phyloP scores from a whole-genome alignment of 345 rosid species.

The Bruguiera parviflora region DNA sequence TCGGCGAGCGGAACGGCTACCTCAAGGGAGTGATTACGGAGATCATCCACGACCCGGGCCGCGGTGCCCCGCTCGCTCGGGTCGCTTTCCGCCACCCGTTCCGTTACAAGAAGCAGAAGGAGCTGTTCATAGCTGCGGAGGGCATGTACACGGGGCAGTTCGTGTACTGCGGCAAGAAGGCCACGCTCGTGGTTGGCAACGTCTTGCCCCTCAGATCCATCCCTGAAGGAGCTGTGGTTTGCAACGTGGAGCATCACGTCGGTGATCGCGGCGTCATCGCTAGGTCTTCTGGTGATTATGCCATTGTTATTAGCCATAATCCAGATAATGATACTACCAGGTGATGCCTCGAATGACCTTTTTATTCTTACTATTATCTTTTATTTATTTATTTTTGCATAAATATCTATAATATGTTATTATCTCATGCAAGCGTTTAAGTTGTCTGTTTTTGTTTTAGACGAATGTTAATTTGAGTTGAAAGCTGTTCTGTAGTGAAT shows the following conservation, averaged over 20 bases:
- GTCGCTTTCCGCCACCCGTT: constrained; percentile 12
- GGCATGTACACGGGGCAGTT: constrained; percentile 8
- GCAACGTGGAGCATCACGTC: constrained; percentile 9
- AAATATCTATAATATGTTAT: neutral
- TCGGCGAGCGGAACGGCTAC: constrained; percentile 14
- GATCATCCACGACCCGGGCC: constrained; percentile 10
- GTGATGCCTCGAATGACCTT: neutral
- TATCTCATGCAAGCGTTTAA: no score
- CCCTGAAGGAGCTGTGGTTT: constrained; percentile 6
- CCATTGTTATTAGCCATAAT: constrained; percentile 13
- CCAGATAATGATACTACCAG: constrained; percentile 15
- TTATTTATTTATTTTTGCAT: neutral
- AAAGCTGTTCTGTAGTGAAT: no score
- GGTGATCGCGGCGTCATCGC: constrained; percentile 7
- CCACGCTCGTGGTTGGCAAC: neutral
- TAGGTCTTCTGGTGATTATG: constrained; percentile 1
- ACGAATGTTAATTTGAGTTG: no score
- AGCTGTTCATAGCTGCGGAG: constrained; percentile 15
- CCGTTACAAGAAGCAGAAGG: constrained; percentile 16
- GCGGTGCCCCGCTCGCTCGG: constrained; percentile 8
- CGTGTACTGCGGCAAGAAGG: constrained; percentile 10
- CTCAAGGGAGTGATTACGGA: constrained; percentile 14
- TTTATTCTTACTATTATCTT: no score
- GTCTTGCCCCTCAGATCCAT: neutral
- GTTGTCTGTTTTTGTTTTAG: no score